These are phyloP conservation scores for Hibiscus syriacus DNA, from an alignment of 345 rosid genomes.

Conservation along the genomic window DNA sequence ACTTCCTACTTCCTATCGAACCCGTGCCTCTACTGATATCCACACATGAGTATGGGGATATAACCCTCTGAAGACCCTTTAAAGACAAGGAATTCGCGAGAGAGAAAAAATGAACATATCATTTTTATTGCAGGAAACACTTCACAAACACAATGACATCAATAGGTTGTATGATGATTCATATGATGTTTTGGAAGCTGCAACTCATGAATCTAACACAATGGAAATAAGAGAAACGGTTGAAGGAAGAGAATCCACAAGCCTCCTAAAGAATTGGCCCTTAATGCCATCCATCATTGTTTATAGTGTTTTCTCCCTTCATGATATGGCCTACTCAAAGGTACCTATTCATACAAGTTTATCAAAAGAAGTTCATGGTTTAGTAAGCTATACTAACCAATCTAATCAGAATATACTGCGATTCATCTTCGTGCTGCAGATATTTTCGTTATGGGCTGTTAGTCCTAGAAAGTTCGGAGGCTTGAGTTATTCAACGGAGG, in stretches of 20 bases:
- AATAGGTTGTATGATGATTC: slow-evolving; percentile 19
- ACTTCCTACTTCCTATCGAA: not conserved
- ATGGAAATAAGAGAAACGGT: slow-evolving; percentile 12
- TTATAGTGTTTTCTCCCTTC: slow-evolving; percentile 79
- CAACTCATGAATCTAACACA: slow-evolving; percentile 21
- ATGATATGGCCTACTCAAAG: slow-evolving; percentile 95
- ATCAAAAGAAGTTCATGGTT: not conserved
- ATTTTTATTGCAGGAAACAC: slow-evolving; percentile 48
- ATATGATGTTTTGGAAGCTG: slow-evolving; percentile 37
- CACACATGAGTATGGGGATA: not conserved
- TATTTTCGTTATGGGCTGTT: slow-evolving; percentile 84
- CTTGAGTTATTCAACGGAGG: slow-evolving; percentile 49
- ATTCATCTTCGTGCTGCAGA: slow-evolving; percentile 24
- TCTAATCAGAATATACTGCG: not conserved
- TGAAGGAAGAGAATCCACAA: slow-evolving; percentile 23
- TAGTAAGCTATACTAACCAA: not conserved
- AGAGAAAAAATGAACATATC: too few species aligned
- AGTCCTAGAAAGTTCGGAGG: slow-evolving; percentile 72
- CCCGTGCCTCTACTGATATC: too few species aligned
- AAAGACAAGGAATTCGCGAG: not conserved
- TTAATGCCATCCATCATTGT: slow-evolving; percentile 77
- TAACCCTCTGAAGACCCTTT: not conserved
- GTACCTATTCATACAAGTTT: slow-evolving; percentile 19
- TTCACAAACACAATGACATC: slow-evolving; percentile 46
- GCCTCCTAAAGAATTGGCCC: slow-evolving; percentile 82